These are phyloP conservation scores for Arachnomyces sp. DNA, from an alignment of 2,329 filamentous ascomycete genomes.

Conservation along the genomic window DNA sequence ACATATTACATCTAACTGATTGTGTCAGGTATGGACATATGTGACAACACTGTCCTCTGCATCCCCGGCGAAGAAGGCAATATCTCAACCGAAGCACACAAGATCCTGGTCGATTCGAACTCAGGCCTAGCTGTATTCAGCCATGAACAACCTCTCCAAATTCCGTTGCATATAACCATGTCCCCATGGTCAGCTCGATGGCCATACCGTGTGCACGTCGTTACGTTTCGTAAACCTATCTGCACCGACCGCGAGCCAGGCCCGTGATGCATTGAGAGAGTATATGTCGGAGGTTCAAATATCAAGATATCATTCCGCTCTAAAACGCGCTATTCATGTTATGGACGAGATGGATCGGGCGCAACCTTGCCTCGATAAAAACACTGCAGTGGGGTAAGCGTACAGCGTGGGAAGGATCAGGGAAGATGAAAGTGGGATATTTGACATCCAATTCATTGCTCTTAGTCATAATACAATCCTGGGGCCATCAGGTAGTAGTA, in stretches of 20 bases:
- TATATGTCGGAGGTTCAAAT: conserved; percentile 11
- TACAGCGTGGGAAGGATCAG: conserved; percentile 43
- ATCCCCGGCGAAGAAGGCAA: conserved; percentile 12
- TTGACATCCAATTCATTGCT: conserved; percentile 49
- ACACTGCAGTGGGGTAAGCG: conserved; percentile 11
- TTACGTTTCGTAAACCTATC: conserved; percentile 10
- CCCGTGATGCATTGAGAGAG: conserved; percentile 8
- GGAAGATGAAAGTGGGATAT: conserved; percentile 45
- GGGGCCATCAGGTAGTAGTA: conserved; percentile 45
- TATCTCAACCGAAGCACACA: conserved; percentile 10
- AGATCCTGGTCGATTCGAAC: conserved; percentile 9
- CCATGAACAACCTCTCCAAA: conserved; percentile 5
- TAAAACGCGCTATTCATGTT: conserved; percentile 10
- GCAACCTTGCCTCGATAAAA: conserved; percentile 12
- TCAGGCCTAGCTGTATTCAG: conserved; percentile 1
- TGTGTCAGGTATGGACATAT: conserved; percentile 12
- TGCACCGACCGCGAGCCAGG: conserved; percentile 5
- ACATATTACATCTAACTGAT: conserved; percentile 6
- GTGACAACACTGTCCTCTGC: conserved; percentile 13
- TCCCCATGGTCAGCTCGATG: conserved; percentile 12
- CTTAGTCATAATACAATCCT: conserved; percentile 49
- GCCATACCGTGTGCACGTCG: conserved; percentile 11
- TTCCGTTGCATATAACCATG: conserved; percentile 13
- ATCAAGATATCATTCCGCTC: conserved; percentile 10
- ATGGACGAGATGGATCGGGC: conserved; percentile 11